Evolutionary conservation across 805 yeast genomes (phyloP).

Genomic region (Candida chauliodis): DNA sequence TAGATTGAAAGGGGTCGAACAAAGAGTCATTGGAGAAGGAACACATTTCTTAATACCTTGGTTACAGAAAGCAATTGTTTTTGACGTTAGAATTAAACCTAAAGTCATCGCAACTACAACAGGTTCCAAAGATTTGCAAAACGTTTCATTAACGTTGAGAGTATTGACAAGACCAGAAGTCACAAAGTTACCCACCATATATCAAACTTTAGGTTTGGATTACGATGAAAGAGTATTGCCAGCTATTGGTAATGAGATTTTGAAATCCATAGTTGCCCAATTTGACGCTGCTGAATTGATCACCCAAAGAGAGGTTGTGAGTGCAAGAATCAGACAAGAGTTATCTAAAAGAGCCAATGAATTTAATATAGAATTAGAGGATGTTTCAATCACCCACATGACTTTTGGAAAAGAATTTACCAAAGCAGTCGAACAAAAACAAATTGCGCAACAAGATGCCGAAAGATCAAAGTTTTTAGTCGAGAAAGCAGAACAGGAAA

Average conservation of each 20-base stretch:
- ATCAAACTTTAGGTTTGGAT: slow-evolving; percentile 88
- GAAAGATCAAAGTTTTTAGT: slow-evolving; percentile 92
- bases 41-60: slow-evolving; percentile 94
- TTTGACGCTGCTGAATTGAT: slow-evolving; percentile 95
- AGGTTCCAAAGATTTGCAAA: slow-evolving; percentile 95
- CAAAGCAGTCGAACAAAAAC: slow-evolving; percentile 97
- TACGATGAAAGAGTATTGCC: slow-evolving; percentile 94
- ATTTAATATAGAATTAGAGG: slow-evolving; percentile 89
- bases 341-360: slow-evolving; percentile 78
- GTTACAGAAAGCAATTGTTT: slow-evolving; percentile 87
- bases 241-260: slow-evolving; percentile 87
- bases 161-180: slow-evolving; percentile 95
- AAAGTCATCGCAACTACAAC: slow-evolving; percentile 91
- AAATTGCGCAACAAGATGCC: slow-evolving; percentile 99
- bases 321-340: slow-evolving; percentile 84
- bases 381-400: slow-evolving; percentile 96
- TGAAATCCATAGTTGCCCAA: slow-evolving; percentile 87
- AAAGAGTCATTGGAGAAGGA: slow-evolving; percentile 91
- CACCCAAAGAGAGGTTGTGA: slow-evolving; percentile 94
- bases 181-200: slow-evolving; percentile 72
- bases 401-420: slow-evolving; percentile 96
- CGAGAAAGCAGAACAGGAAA: slow-evolving; percentile 95
- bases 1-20: slow-evolving; percentile 83
- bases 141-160: slow-evolving; percentile 87
- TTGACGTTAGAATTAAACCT: slow-evolving; percentile 94